phyloP scores from a whole-genome alignment of 2,329 filamentous ascomycete species.

The Cordyceps farinosa region DNA sequence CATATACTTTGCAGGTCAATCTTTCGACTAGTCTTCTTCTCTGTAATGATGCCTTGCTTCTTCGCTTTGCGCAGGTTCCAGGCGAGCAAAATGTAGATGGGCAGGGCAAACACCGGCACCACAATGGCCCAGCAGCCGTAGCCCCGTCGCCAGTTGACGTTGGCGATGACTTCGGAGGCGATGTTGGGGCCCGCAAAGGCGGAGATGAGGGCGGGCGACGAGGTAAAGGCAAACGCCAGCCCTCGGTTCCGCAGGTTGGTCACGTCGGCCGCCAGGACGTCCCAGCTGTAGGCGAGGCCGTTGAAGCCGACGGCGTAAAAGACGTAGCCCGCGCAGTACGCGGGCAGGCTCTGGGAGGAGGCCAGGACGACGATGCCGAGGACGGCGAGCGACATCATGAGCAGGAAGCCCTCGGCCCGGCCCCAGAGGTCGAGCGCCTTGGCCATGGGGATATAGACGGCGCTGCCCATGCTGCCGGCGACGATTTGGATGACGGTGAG shows the following conservation, averaged over 20 bases:
- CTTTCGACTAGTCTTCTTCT: not conserved
- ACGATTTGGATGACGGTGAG: not conserved
- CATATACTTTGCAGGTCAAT: not conserved
- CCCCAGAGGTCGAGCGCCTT: slow-evolving; percentile 63
- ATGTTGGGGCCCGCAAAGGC: slow-evolving; percentile 38
- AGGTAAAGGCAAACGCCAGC: slow-evolving; percentile 38
- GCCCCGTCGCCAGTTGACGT: slow-evolving; percentile 37
- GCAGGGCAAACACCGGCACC: slow-evolving; percentile 48
- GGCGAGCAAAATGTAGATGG: slow-evolving; percentile 47
- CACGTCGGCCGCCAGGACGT: slow-evolving; percentile 64
- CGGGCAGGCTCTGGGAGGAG: slow-evolving; percentile 40
- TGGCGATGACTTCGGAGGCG: slow-evolving; percentile 19
- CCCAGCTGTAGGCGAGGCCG: slow-evolving; percentile 59
- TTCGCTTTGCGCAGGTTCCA: slow-evolving; percentile 5
- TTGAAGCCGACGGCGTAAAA: slow-evolving; percentile 45
- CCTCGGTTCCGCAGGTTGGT: slow-evolving; percentile 39
- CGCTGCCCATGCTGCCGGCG: not conserved
- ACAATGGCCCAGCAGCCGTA: slow-evolving; percentile 61
- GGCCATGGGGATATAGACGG: slow-evolving; percentile 46
- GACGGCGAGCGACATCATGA: slow-evolving; percentile 48
- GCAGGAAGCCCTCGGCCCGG: slow-evolving; percentile 55
- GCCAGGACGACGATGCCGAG: slow-evolving; percentile 58
- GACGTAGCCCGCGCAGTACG: slow-evolving; percentile 32
- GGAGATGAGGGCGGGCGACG: slow-evolving; percentile 45
- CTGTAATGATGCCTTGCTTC: not conserved